Evolutionary conservation across 139 green algal species (phyloP).

Genomic region (Picochlorum sp.): DNA sequence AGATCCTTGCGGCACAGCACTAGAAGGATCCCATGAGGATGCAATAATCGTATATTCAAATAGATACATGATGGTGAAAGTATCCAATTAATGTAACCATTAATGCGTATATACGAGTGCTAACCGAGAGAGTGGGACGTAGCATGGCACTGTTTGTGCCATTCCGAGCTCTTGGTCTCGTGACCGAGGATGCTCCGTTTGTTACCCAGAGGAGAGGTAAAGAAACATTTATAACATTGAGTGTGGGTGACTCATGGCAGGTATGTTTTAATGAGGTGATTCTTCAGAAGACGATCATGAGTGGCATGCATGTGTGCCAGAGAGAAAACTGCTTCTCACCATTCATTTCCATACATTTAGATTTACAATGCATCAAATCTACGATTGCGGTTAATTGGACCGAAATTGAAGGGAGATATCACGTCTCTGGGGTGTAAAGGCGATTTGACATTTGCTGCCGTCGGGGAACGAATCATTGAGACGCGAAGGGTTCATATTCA

Average conservation of each 20-base stretch:
- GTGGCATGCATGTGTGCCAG: constrained; percentile 5
- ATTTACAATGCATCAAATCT: constrained; percentile 83
- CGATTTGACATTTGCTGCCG: constrained; percentile 82
- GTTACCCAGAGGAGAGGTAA: constrained; percentile 64
- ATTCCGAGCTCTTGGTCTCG: constrained; percentile 77
- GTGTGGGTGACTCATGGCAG: constrained; percentile 89
- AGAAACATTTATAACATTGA: constrained; percentile 77
- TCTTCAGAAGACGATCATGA: background rate
- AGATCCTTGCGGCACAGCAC: no score
- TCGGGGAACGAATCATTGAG: constrained; percentile 58
- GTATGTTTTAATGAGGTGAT: constrained; percentile 28
- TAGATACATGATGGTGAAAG: no score
- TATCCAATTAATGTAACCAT: background rate
- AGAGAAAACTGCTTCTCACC: background rate
- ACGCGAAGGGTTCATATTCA: constrained; percentile 48
- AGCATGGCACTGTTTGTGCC: constrained; percentile 11
- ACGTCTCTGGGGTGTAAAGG: constrained; percentile 55
- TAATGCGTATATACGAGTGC: background rate
- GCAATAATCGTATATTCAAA: no score
- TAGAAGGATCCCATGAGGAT: no score
- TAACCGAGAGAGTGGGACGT: background rate
- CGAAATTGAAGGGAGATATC: constrained; percentile 66
- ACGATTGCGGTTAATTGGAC: constrained; percentile 65
- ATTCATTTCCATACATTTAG: constrained; percentile 32
- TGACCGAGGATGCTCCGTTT: constrained; percentile 80